Conservation (phyloP, 345 rosid genomes). For the Gossypium arboreum region DNA sequence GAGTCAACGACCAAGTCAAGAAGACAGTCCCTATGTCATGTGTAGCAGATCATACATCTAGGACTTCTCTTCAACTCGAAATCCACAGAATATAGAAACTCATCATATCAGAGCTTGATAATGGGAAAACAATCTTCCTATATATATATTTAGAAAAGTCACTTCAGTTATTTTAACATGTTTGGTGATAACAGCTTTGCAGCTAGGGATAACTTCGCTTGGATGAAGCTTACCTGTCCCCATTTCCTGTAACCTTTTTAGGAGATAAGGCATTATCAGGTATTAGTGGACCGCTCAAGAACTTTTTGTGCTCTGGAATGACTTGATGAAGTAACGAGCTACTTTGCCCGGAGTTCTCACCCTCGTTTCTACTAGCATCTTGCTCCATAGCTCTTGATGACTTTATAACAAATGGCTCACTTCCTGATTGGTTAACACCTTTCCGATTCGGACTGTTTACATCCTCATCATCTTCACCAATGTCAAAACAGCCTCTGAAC, state of each 20-base stretch:
- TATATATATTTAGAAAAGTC: not conserved
- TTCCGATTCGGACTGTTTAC: constrained; percentile 58
- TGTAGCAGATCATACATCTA: constrained; percentile 6
- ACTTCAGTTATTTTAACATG: not conserved
- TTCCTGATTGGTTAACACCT: constrained; percentile 36
- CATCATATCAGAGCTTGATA: not conserved
- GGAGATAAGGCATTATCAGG: constrained; percentile 49
- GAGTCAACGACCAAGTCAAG: constrained; percentile 5
- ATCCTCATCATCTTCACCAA: constrained; percentile 61
- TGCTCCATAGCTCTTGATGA: constrained; percentile 36
- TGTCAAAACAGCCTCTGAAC: constrained; percentile 88
- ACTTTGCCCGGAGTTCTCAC: constrained; percentile 43
- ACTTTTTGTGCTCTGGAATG: constrained; percentile 44
- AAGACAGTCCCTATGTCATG: not conserved
- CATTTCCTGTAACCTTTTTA: constrained; percentile 48
- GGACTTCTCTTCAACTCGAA: not conserved
- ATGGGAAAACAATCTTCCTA: not conserved
- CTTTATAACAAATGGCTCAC: constrained; percentile 41
- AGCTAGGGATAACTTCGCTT: not conserved
- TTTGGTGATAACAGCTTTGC: not conserved
- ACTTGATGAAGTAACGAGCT: constrained; percentile 45
- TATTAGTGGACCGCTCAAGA: constrained; percentile 57
- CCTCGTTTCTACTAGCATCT: constrained; percentile 43
- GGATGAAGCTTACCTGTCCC: constrained; percentile 53
- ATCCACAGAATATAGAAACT: not conserved